Evolutionary conservation across 2,329 filamentous ascomycete species (phyloP).

Genomic region (Daldinia sp.): DNA sequence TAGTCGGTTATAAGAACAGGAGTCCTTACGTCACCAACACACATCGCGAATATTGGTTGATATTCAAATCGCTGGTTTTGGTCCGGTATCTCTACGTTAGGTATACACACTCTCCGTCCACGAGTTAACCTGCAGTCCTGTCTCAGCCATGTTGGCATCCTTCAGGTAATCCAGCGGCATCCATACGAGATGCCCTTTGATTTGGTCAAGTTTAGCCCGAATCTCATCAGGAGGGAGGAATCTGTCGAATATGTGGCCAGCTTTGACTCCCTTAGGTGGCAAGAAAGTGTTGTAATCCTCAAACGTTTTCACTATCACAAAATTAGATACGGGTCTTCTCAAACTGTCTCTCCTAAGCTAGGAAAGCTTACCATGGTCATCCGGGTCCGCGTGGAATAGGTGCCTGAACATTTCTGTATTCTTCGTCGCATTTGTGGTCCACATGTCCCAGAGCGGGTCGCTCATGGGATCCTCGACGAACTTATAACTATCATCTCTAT

Average conservation of each 20-base stretch:
- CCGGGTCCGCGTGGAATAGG: slow-evolving; percentile 88
- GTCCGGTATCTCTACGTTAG: slow-evolving; percentile 52
- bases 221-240: slow-evolving; percentile 80
- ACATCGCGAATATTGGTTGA: not conserved
- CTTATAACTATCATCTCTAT: slow-evolving; percentile 70
- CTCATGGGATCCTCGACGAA: slow-evolving; percentile 78
- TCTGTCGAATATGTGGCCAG: slow-evolving; percentile 88
- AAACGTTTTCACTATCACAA: slow-evolving; percentile 80
- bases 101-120: slow-evolving; percentile 91
- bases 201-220: slow-evolving; percentile 78
- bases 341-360: not conserved
- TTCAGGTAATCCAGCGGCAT: slow-evolving; percentile 91
- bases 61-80: not conserved
- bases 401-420: slow-evolving; percentile 84
- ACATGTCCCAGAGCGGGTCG: slow-evolving; percentile 75
- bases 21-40: not conserved
- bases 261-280: slow-evolving; percentile 76
- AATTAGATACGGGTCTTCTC: slow-evolving; percentile 17
- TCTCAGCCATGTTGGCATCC: slow-evolving; percentile 90
- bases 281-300: slow-evolving; percentile 88
- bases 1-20: not conserved
- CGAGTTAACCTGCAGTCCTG: slow-evolving; percentile 85
- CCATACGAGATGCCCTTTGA: slow-evolving; percentile 93
- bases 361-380: slow-evolving; percentile 75
- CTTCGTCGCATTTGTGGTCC: slow-evolving; percentile 74